phyloP scores from a whole-genome alignment of 192 early-diverging fungal genomes.

The Allomyces arbusculus region DNA sequence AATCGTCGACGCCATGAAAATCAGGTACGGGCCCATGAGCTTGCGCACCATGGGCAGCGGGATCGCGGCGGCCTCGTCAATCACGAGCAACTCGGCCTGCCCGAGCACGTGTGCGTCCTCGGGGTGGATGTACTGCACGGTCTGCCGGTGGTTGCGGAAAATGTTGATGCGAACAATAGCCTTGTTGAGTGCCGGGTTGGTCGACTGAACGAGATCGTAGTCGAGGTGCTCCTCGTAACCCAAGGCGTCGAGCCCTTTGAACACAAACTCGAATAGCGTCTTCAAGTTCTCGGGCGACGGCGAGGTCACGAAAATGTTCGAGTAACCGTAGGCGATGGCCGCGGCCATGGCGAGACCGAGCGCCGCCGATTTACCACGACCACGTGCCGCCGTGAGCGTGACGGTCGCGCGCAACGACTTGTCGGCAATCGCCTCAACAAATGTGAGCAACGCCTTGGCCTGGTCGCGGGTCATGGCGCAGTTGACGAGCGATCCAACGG shows the following conservation, averaged over 20 bases:
- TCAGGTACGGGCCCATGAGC: conserved; percentile 81
- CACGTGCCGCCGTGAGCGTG: conserved; percentile 80
- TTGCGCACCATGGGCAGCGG: conserved; percentile 79
- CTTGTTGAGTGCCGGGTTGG: conserved; percentile 86
- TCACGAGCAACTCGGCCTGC: conserved; percentile 92
- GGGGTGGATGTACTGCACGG: conserved; percentile 94
- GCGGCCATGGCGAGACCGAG: conserved; percentile 84
- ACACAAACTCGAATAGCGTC: conserved; percentile 94
- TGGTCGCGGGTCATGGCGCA: conserved; percentile 77
- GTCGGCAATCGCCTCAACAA: conserved; percentile 87
- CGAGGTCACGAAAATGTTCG: conserved; percentile 96
- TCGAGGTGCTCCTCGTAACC: conserved; percentile 98
- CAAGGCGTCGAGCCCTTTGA: conserved; percentile 93
- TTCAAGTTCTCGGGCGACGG: conserved; percentile 95
- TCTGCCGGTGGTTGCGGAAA: conserved; percentile 90
- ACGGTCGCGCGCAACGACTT: conserved; percentile 83
- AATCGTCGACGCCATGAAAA: conserved; percentile 97
- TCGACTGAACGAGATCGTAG: conserved; percentile 96
- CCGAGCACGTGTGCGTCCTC: conserved; percentile 77
- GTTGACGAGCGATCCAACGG: conserved; percentile 65
- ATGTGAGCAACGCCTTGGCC: conserved; percentile 89
- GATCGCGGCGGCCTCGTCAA: conserved; percentile 98
- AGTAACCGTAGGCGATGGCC: conserved; percentile 94
- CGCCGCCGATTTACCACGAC: conserved; percentile 92
- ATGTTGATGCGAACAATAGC: conserved; percentile 90